Evolutionary conservation across 2,329 filamentous ascomycete species (phyloP).

Genomic region (Corinectria fuckeliana): DNA sequence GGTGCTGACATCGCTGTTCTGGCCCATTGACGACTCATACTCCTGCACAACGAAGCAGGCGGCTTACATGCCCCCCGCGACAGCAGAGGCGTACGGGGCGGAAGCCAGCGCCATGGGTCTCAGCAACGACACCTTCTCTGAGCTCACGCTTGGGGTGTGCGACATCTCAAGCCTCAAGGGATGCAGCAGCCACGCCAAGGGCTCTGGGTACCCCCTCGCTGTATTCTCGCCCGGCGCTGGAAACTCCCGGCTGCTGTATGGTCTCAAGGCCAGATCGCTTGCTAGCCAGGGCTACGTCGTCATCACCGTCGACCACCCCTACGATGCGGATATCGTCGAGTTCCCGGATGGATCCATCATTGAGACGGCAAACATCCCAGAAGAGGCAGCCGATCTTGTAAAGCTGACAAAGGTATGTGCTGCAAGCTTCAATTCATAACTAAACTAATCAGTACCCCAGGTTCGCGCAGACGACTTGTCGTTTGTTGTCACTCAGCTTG

Average conservation of each 20-base stretch:
- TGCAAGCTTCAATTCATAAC: fast-evolving
- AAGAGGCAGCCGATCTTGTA: conserved; percentile 14
- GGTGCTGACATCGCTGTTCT: conserved; percentile 41
- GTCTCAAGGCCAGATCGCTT: conserved; percentile 51
- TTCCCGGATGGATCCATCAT: conserved; percentile 51
- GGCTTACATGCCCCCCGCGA: conserved; percentile 45
- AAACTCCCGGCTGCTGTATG: conserved; percentile 51
- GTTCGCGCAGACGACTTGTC: conserved; percentile 45
- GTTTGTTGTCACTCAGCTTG: conserved; percentile 47
- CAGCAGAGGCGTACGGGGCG: conserved; percentile 40
- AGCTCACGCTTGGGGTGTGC: conserved; percentile 39
- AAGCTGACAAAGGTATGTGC: conserved; percentile 27
- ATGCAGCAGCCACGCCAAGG: conserved; percentile 15
- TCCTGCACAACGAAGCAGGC: conserved; percentile 28
- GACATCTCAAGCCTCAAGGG: conserved; percentile 18
- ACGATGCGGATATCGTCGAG: conserved; percentile 53
- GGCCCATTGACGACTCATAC: conserved; percentile 35
- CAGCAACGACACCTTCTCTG: conserved; percentile 40
- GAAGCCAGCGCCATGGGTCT: conserved; percentile 38
- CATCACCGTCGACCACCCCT: conserved; percentile 56
- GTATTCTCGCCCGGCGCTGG: conserved; percentile 55
- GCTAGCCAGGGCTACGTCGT: conserved; percentile 55
- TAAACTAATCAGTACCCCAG: conserved; percentile 23
- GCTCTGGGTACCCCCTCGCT: conserved; percentile 35
- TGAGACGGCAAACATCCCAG: conserved; percentile 17